Evolutionary conservation across 306 rosid genomes (phyloP), one percentile per base, ranked within the genome.

Genomic region (Herpetospermum pedunculosum): DNA sequence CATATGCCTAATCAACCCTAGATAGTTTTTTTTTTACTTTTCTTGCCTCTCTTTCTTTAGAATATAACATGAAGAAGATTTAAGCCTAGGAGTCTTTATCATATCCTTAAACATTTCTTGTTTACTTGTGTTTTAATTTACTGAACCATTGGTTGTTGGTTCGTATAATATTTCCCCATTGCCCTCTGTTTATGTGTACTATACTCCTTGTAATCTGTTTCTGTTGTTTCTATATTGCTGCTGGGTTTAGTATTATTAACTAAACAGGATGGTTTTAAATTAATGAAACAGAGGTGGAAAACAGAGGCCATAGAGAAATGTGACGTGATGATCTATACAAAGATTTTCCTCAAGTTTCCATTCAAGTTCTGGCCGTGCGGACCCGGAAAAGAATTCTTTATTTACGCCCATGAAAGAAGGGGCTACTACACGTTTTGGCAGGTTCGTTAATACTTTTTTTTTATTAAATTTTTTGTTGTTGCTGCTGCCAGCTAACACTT

Each of bases 341-440:
- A 94, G 82, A 91, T 94, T 83, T 94, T 94, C 83, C 90, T 94
- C 25, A 91, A 94, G 87, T 94, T 94, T 84, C 96, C 99, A 15
- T 73, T 14, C 76, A 88, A 60, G 84, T 94, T 94, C 78, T 94
- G 99, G 99, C 96, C 96, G 15, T 81, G 92, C 85, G 96, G 92
- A 46, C 91, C 95, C 25, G 97, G 83, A 48, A 88, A 94, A 81
- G 99, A 94, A 87, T 94, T 94, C 82, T 94, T 94, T 84, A 87
- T 94, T 73, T 94, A 91, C 83, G 99, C 99, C 78, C 97, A 94
- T 77, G 99, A 94, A 76, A 72, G 85, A 53, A 85, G 99, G 84
- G 99, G 99, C 77, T 91, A 94, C 81, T 94, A 88, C 88, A 94
- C 99, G 71, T 94, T 94, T 90, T 94, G 99, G 99, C 99, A 94